phyloP scores from a whole-genome alignment of 1,139 yeast species.

The Lodderomyces elongisporus region DNA sequence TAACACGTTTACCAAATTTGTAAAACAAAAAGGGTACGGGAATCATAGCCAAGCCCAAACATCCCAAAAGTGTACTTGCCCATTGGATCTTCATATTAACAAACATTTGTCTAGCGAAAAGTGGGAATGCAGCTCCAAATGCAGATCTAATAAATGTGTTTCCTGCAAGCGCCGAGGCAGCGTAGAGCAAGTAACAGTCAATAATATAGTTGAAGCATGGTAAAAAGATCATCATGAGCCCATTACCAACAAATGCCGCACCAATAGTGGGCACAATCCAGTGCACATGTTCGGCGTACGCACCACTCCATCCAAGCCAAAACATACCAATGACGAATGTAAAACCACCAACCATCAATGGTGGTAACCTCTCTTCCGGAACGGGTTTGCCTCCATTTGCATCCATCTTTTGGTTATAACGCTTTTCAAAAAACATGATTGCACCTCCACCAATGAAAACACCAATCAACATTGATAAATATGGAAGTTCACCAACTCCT shows the following conservation, averaged over 20 bases:
- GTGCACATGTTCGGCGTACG: constrained; percentile 61
- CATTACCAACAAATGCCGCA: constrained; percentile 68
- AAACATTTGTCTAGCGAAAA: constrained; percentile 64
- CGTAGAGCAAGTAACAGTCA: constrained; percentile 66
- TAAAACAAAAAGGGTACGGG: constrained; percentile 74
- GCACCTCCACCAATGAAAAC: constrained; percentile 51
- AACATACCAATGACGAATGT: constrained; percentile 72
- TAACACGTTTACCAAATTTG: constrained; percentile 48
- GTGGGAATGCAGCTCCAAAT: constrained; percentile 49
- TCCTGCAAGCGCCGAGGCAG: constrained; percentile 89
- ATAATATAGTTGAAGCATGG: constrained; percentile 76
- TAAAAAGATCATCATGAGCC: constrained; percentile 69
- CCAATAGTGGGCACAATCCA: constrained; percentile 85
- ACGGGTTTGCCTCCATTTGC: constrained; percentile 54
- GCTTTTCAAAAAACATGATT: constrained; percentile 25
- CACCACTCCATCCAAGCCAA: constrained; percentile 86
- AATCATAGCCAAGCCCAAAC: constrained; percentile 54
- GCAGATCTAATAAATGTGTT: constrained; percentile 70
- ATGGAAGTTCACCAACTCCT: constrained; percentile 61
- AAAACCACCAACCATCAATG: constrained; percentile 66
- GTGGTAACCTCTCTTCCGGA: constrained; percentile 76
- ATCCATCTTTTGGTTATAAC: constrained; percentile 20
- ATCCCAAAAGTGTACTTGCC: constrained; percentile 78
- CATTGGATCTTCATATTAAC: constrained; percentile 67
- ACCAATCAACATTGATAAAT: constrained; percentile 58